Conservation (phyloP, 202 grass and related monocot species). For the Tripidium arundinaceum region DNA sequence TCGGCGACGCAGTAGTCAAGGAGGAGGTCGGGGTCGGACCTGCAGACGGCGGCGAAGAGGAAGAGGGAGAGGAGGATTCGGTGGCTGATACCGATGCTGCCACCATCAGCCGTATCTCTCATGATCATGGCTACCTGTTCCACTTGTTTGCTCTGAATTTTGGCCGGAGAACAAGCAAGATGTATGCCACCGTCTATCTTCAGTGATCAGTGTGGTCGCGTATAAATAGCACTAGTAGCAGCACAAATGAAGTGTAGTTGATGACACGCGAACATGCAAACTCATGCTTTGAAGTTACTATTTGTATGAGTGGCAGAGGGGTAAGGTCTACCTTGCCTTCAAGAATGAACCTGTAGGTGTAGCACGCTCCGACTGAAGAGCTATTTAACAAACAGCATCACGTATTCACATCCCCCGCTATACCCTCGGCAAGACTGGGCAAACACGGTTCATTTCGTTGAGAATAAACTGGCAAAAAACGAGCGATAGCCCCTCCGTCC, state of each 20-base stretch:
- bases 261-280: not conserved
- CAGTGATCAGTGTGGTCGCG: not conserved
- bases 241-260: not conserved
- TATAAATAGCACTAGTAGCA: not conserved
- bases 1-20: conserved; percentile 52
- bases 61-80: conserved; percentile 10
- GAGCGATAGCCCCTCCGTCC: no score
- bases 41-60: conserved; percentile 11
- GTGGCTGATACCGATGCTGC: not conserved
- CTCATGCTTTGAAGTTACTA: conserved; percentile 39
- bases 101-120: not conserved
- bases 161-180: not conserved
- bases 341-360: not conserved
- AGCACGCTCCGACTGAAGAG: not conserved
- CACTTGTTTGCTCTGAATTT: not conserved
- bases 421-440: not conserved
- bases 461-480: not conserved
- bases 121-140: conserved; percentile 33
- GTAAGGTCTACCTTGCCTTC: conserved; percentile 30
- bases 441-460: no score
- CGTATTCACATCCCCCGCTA: not conserved
- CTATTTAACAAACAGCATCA: no score
- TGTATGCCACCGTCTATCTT: not conserved
- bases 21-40: conserved; percentile 54
- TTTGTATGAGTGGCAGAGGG: conserved; percentile 2